Percentiles rank a stretch among this genome's conserved stretches.
phyloP scores from a whole-genome alignment of 768 basidiomycete species.

The Zangia roseola region DNA sequence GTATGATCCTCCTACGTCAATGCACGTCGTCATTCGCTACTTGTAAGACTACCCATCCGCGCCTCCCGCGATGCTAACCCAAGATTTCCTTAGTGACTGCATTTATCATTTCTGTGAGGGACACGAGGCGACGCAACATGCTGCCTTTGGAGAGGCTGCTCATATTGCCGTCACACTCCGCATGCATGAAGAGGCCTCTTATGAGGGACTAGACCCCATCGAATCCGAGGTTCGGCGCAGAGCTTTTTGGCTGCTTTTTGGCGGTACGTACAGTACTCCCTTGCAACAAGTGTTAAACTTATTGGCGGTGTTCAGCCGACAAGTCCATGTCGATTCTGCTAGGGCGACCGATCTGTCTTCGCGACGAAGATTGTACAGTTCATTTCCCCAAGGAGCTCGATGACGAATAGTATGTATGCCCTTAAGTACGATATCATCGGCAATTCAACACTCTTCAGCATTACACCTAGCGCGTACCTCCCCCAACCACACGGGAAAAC shows the following conservation, averaged over 20 bases:
- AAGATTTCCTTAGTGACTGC: constrained; percentile 54
- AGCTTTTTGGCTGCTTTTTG: constrained; percentile 87
- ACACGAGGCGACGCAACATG: constrained; percentile 83
- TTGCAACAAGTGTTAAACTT: not conserved
- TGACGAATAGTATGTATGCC: constrained; percentile 75
- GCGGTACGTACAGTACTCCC: constrained; percentile 50
- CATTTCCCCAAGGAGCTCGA: constrained; percentile 87
- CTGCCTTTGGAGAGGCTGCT: constrained; percentile 83
- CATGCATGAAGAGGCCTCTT: constrained; percentile 85
- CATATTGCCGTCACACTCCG: constrained; percentile 80
- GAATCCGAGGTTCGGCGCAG: constrained; percentile 86
- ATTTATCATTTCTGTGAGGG: constrained; percentile 89
- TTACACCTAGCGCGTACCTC: constrained; percentile 80
- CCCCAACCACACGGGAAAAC: constrained; percentile 88
- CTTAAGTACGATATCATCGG: constrained; percentile 23
- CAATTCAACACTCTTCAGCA: constrained; percentile 44
- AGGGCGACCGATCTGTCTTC: constrained; percentile 79
- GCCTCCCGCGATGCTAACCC: constrained; percentile 2
- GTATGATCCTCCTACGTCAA: constrained; percentile 81
- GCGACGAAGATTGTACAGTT: constrained; percentile 88
- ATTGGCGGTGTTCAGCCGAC: constrained; percentile 54
- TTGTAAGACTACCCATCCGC: constrained; percentile 53
- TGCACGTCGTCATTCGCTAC: constrained; percentile 85
- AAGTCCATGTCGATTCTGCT: constrained; percentile 87
- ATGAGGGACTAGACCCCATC: constrained; percentile 80